A percentile compares a stretch with the other conserved stretches of the same genome.
Conservation (phyloP, 163 green algal genomes). For the Scenedesmus sp. region DNA sequence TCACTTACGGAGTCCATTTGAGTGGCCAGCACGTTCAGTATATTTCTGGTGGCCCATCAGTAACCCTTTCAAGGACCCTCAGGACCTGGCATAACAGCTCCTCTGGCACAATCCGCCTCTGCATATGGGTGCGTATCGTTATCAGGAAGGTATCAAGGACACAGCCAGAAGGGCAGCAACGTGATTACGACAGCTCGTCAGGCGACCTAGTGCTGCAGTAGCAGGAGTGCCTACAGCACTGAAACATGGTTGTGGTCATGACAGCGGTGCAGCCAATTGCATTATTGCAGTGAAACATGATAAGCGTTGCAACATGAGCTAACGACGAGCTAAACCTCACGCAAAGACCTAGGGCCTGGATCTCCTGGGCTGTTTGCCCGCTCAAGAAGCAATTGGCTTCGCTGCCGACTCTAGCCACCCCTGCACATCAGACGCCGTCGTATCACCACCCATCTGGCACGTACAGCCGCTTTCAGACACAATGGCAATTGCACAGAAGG, state of each 20-base stretch:
- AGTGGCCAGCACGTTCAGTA: too few species aligned
- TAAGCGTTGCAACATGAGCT: not conserved
- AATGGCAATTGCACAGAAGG: conserved; percentile 19
- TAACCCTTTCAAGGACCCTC: too few species aligned
- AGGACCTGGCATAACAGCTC: too few species aligned
- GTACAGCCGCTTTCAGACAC: not conserved
- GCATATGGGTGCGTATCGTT: too few species aligned
- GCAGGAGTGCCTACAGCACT: not conserved
- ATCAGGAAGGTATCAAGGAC: too few species aligned
- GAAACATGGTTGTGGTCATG: not conserved
- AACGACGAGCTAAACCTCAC: not conserved
- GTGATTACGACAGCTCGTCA: not conserved
- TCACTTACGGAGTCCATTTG: too few species aligned
- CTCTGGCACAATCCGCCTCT: too few species aligned
- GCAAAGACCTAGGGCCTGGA: conserved; percentile 11
- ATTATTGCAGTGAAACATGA: not conserved
- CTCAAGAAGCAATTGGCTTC: not conserved
- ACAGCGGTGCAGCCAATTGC: too few species aligned
- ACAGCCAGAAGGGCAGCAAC: too few species aligned
- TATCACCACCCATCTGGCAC: not conserved
- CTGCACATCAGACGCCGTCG: not conserved
- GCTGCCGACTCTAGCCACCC: not conserved
- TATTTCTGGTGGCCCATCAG: too few species aligned
- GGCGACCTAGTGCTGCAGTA: not conserved
- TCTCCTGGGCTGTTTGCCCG: not conserved